Evolutionary conservation across 2,329 filamentous ascomycete species (phyloP), one percentile per base, ranked within the genome.

Genomic region (Blastomyces silverae): DNA sequence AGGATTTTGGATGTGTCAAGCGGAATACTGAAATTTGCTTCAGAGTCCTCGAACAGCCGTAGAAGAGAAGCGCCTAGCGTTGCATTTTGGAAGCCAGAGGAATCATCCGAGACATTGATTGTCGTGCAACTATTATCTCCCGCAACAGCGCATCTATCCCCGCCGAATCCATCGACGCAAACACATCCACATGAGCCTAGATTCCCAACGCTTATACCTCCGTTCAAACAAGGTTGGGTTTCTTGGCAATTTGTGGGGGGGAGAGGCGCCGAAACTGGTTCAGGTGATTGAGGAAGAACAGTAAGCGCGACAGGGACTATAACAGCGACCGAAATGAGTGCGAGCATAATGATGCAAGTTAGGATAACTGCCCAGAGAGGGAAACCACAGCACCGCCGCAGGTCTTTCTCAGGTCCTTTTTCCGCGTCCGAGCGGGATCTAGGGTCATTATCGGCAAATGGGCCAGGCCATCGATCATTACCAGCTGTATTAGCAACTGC

Each of bases 81-180:
- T 42, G 91, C 91, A 72, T 93, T 88, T 62, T 77, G 76, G 60
- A 76, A 78, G 52, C 70, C 68, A 7, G 69, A 71, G 53, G 79
- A 78, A 34, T 79, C 75, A 22, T 76, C 75, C 28, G 76, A 68
- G 31, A 80, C 72, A 39, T 73, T 75, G 2, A 79, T 69, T 44
- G 82, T 86, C 7, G 83, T 82, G 70, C 87, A 90, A 58, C 77
- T 78, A 31, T 82, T 78, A 64, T 83, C 82, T 17, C 79, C 76
- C 17, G 77, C 69, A 4, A 76, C 77, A 1, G 77, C 80, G 72
- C 88, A 90, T 20, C 79, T 82, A 1, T 78, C 77, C 28, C 88
- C 88, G 0, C 89, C 92, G 74, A 93, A 97, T 1, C 92, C 91
- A 71, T 94, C 92, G 28, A 88, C 86, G 76, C 93, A 99, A 55